Evolutionary conservation across 192 early-diverging fungal genomes (phyloP).

Genomic region (Entomortierella beljakovae): DNA sequence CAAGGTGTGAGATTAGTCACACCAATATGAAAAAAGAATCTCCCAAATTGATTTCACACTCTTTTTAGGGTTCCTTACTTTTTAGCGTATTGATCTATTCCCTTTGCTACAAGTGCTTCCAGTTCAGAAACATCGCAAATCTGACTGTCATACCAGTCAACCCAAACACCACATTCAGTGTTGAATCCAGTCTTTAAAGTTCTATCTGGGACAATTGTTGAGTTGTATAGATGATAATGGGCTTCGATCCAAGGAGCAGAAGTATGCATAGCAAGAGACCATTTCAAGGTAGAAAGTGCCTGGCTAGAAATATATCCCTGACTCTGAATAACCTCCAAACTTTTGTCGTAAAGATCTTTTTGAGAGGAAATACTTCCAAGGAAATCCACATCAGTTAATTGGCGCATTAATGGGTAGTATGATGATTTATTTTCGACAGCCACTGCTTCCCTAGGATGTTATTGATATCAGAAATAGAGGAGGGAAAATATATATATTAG

Average conservation of each 20-base stretch:
- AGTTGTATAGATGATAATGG: slow-evolving; percentile 84
- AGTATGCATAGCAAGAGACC: slow-evolving; percentile 75
- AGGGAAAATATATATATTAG: too few species aligned
- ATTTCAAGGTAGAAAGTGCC: slow-evolving; percentile 70
- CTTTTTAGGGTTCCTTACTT: background rate
- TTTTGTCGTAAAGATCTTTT: slow-evolving; percentile 61
- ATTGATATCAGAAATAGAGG: background rate
- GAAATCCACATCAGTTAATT: slow-evolving; percentile 57
- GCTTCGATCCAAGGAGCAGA: slow-evolving; percentile 86
- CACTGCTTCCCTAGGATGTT: slow-evolving; percentile 68
- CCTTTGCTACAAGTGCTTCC: slow-evolving; percentile 49
- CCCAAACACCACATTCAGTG: slow-evolving; percentile 69
- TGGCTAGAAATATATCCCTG: slow-evolving; percentile 55
- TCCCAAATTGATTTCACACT: background rate
- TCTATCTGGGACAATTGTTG: slow-evolving; percentile 68
- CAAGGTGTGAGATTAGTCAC: background rate
- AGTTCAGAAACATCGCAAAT: slow-evolving; percentile 66
- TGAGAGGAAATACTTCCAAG: slow-evolving; percentile 40
- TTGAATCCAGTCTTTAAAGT: slow-evolving; percentile 58
- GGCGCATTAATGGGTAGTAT: slow-evolving; percentile 72
- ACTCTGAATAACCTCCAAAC: slow-evolving; percentile 61
- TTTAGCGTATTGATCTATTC: slow-evolving; percentile 7
- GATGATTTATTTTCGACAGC: slow-evolving; percentile 70
- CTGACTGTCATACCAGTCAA: slow-evolving; percentile 77
- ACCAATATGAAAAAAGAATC: background rate